phyloP scores from a whole-genome alignment of 1,139 yeast genomes.

The Blastobotrys ciferrii region DNA sequence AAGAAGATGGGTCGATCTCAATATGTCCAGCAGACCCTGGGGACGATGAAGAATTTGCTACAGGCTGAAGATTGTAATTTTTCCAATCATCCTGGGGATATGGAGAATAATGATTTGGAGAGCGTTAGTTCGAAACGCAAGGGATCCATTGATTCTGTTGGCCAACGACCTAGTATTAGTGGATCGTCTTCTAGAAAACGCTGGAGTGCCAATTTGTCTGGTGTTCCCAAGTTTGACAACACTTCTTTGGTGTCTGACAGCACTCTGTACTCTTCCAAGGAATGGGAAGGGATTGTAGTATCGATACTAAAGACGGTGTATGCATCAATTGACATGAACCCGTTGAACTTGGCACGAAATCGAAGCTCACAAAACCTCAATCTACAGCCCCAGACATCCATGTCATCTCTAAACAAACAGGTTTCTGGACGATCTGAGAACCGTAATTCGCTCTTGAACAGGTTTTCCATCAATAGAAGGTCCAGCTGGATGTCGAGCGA shows the following conservation, averaged over 20 bases:
- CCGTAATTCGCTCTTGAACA: slow-evolving; percentile 18
- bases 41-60: slow-evolving; percentile 23
- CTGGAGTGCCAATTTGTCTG: slow-evolving; percentile 21
- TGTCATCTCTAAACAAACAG: slow-evolving; percentile 9
- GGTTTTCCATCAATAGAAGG: slow-evolving; percentile 22
- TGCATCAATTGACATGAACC: slow-evolving; percentile 31
- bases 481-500: slow-evolving; percentile 28
- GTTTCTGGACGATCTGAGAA: slow-evolving; percentile 5
- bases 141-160: slow-evolving; percentile 18
- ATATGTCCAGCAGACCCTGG: slow-evolving; percentile 31
- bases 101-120: slow-evolving; percentile 11
- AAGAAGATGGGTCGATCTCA: slow-evolving; percentile 40
- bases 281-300: slow-evolving; percentile 30
- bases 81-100: neutral
- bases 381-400: slow-evolving; percentile 24
- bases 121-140: slow-evolving; percentile 9
- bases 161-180: slow-evolving; percentile 4
- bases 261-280: slow-evolving; percentile 22
- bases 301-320: slow-evolving; percentile 30
- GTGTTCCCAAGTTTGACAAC: slow-evolving; percentile 20
- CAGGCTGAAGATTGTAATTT: slow-evolving; percentile 17
- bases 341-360: slow-evolving; percentile 27
- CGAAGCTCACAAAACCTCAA: slow-evolving; percentile 17
- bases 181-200: slow-evolving; percentile 18
- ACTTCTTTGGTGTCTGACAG: slow-evolving; percentile 23